Conservation (phyloP, 2,329 filamentous ascomycete species). For the Colletotrichum sp. region DNA sequence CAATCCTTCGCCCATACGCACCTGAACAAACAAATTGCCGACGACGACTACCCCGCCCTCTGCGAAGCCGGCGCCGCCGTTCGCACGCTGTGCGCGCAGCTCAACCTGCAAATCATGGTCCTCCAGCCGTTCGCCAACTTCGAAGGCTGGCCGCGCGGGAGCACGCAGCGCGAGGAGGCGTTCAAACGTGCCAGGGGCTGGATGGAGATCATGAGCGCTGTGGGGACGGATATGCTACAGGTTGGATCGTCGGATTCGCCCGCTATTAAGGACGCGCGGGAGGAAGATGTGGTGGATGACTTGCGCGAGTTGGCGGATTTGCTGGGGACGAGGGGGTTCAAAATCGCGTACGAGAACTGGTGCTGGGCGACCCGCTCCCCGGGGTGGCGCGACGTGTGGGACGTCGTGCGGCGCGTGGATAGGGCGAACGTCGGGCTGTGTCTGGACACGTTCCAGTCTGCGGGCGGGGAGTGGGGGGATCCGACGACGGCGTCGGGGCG, state of each 20-base stretch:
- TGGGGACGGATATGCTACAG: conserved; percentile 74
- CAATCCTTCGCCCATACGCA: conserved; percentile 61
- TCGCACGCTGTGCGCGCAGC: conserved; percentile 55
- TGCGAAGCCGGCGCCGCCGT: conserved; percentile 59
- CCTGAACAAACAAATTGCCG: conserved; percentile 51
- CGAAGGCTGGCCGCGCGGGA: conserved; percentile 71
- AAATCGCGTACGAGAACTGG: conserved; percentile 82
- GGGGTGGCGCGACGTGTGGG: conserved; percentile 73
- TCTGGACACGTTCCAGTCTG: conserved; percentile 79
- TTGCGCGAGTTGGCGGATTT: conserved; percentile 69
- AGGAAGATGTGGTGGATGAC: conserved; percentile 59
- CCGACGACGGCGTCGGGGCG: conserved; percentile 68
- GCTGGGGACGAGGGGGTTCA: conserved; percentile 59
- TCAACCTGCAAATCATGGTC: conserved; percentile 68
- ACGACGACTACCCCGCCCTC: conserved; percentile 65
- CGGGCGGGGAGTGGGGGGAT: conserved; percentile 75
- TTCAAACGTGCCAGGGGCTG: conserved; percentile 69
- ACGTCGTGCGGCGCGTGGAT: conserved; percentile 67
- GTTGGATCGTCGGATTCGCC: conserved; percentile 69
- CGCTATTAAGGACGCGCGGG: conserved; percentile 54
- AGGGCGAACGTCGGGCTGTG: conserved; percentile 74
- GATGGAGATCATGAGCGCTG: conserved; percentile 73
- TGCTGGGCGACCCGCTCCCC: conserved; percentile 78
- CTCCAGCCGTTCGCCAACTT: conserved; percentile 80
- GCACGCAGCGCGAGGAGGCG: conserved; percentile 63